Conservation (phyloP, 495 filamentous ascomycete species). For the Penicillium fimorum region DNA sequence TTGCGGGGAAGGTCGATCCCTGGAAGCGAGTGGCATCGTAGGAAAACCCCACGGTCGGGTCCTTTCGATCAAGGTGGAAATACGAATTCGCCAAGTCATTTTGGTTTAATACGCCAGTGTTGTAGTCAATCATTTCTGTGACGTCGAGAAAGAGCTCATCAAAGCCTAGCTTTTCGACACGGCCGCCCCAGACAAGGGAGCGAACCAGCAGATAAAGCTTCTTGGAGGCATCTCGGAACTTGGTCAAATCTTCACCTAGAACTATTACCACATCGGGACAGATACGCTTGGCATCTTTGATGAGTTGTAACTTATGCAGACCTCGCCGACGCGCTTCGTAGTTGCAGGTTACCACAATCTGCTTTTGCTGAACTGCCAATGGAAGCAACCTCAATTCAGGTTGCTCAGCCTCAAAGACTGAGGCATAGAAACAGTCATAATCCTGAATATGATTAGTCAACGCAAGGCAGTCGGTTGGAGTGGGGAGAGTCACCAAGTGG, state of each 20-base stretch:
- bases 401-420: conserved; percentile 78
- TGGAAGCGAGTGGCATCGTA: conserved; percentile 67
- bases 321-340: conserved; percentile 80
- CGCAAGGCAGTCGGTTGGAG: neutral
- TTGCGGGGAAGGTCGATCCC: conserved; percentile 55
- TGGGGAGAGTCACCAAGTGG: conserved; percentile 64
- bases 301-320: conserved; percentile 77
- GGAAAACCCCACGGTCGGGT: conserved; percentile 76
- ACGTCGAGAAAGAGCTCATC: conserved; percentile 84
- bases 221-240: conserved; percentile 84
- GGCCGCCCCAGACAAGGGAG: conserved; percentile 68
- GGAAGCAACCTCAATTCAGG: conserved; percentile 70
- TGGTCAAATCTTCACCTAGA: conserved; percentile 81
- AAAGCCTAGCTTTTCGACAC: conserved; percentile 77
- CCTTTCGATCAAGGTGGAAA: conserved; percentile 70
- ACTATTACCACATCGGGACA: conserved; percentile 85
- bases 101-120: conserved; percentile 65
- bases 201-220: conserved; percentile 68
- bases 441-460: conserved; percentile 51
- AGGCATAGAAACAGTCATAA: conserved; percentile 93
- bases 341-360: conserved; percentile 93
- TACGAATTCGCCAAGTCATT: conserved; percentile 66
- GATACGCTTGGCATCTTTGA: conserved; percentile 73
- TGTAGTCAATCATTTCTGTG: conserved; percentile 81
- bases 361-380: conserved; percentile 78